Conservation (phyloP, 495 filamentous ascomycete genomes). For the Neurospora intermedia region DNA sequence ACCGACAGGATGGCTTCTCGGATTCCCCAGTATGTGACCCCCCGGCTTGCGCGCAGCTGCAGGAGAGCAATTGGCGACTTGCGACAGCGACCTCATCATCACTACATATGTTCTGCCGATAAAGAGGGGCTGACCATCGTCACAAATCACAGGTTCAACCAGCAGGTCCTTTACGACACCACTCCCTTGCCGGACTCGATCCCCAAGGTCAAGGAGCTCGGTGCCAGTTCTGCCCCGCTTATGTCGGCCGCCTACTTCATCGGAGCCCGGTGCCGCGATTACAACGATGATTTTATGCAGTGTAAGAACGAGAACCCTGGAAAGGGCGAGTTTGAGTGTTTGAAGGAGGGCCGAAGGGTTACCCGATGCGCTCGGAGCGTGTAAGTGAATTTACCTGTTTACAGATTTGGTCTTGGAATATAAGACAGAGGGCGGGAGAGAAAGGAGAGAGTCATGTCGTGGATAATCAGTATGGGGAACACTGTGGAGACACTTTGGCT, state of each 20-base stretch:
- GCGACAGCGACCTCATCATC: neutral
- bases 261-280: slow-evolving; percentile 83
- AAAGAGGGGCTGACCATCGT: slow-evolving; percentile 13
- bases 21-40: slow-evolving; percentile 37
- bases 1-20: slow-evolving; percentile 38
- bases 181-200: slow-evolving; percentile 88
- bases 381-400: slow-evolving; percentile 44
- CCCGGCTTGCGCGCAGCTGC: neutral
- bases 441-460: neutral
- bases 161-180: slow-evolving; percentile 84
- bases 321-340: slow-evolving; percentile 81
- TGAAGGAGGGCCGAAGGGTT: slow-evolving; percentile 92
- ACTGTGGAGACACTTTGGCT: neutral
- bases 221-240: slow-evolving; percentile 81
- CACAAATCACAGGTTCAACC: slow-evolving; percentile 64
- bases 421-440: neutral
- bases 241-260: slow-evolving; percentile 94
- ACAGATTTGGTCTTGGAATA: neutral
- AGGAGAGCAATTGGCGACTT: slow-evolving; percentile 11
- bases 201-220: slow-evolving; percentile 84
- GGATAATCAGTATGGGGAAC: neutral
- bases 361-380: slow-evolving; percentile 94
- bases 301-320: slow-evolving; percentile 90
- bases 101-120: neutral
- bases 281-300: slow-evolving; percentile 99